Percentiles rank a stretch among this genome's conserved stretches.
These are phyloP conservation scores for Leccinum aurantiacum DNA, from an alignment of 768 basidiomycete species.

Conservation along the genomic window DNA sequence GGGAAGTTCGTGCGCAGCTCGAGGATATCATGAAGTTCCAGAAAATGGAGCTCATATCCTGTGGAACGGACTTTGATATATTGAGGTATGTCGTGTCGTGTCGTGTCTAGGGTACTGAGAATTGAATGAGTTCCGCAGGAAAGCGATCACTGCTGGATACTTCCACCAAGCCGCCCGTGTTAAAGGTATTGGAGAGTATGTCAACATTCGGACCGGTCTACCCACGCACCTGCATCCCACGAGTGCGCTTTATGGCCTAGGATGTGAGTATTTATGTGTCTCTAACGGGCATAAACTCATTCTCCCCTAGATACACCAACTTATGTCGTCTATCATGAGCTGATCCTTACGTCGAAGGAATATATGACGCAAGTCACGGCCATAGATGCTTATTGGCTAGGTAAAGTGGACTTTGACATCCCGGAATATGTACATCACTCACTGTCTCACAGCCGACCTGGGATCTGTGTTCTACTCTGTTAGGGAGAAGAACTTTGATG, in stretches of 20 bases:
- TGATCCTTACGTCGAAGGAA: conserved; percentile 92
- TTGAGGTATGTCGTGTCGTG: conserved; percentile 52
- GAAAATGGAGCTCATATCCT: conserved; percentile 91
- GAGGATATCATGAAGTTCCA: conserved; percentile 99
- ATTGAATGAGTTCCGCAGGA: conserved; percentile 46
- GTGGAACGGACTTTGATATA: conserved; percentile 93
- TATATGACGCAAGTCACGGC: conserved; percentile 99
- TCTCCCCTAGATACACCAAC: conserved; percentile 77
- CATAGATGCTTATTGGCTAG: conserved; percentile 96
- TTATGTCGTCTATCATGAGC: conserved; percentile 95
- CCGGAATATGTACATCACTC: conserved; percentile 2
- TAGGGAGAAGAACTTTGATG: conserved; percentile 97
- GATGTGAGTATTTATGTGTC: conserved; percentile 57
- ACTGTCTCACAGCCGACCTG: conserved; percentile 65
- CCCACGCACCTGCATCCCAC: conserved; percentile 97
- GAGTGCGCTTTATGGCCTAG: conserved; percentile 92
- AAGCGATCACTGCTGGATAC: conserved; percentile 96
- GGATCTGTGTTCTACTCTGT: conserved; percentile 98
- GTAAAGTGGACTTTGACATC: conserved; percentile 41
- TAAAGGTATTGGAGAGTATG: conserved; percentile 99
- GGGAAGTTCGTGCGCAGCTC: conserved; percentile 92
- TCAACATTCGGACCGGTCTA: conserved; percentile 92
- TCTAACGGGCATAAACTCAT: neutral
- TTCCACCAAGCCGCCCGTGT: conserved; percentile 99
- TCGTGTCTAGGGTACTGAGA: neutral